These are phyloP conservation scores for Colletotrichum liriopes DNA, from an alignment of 2,329 filamentous ascomycete genomes.

Conservation along the genomic window DNA sequence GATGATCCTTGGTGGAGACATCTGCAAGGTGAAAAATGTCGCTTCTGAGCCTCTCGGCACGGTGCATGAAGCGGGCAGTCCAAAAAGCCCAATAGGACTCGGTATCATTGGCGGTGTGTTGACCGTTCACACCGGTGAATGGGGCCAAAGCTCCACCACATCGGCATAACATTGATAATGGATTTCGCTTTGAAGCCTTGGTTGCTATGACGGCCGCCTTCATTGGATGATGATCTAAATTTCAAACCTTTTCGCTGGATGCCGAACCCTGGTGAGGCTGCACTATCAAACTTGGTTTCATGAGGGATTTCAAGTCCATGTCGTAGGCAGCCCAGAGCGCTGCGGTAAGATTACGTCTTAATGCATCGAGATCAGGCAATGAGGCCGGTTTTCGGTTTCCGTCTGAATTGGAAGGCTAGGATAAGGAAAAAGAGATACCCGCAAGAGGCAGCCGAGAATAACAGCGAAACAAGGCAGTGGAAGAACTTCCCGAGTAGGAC, in stretches of 20 bases:
- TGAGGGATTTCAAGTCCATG: constrained; percentile 40
- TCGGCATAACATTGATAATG: constrained; percentile 42
- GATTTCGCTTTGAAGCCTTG: constrained; percentile 28
- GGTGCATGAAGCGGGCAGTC: constrained; percentile 34
- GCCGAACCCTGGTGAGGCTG: constrained; percentile 39
- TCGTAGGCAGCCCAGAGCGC: constrained; percentile 1
- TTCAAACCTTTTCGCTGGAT: constrained; percentile 31
- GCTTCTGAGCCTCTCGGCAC: constrained; percentile 22
- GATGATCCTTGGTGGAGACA: constrained; percentile 31
- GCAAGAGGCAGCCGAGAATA: constrained; percentile 40
- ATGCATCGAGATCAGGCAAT: constrained; percentile 36
- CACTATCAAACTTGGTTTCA: constrained; percentile 40
- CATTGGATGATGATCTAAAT: constrained; percentile 35
- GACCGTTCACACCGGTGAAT: constrained; percentile 31
- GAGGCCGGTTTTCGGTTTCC: constrained; percentile 8
- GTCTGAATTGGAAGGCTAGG: background rate
- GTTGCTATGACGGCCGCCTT: constrained; percentile 20
- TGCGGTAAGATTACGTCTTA: constrained; percentile 42
- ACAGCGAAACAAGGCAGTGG: constrained; percentile 29
- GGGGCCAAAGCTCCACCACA: constrained; percentile 32
- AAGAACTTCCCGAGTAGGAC: constrained; percentile 11
- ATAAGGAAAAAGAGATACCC: constrained; percentile 6
- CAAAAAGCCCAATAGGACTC: constrained; percentile 22
- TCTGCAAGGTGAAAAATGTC: constrained; percentile 39
- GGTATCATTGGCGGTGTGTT: constrained; percentile 35